A percentile compares a stretch with the other conserved stretches of the same genome.
Evolutionary conservation across 257 asterid species (phyloP).

Genomic region (Solanum stenotomum): DNA sequence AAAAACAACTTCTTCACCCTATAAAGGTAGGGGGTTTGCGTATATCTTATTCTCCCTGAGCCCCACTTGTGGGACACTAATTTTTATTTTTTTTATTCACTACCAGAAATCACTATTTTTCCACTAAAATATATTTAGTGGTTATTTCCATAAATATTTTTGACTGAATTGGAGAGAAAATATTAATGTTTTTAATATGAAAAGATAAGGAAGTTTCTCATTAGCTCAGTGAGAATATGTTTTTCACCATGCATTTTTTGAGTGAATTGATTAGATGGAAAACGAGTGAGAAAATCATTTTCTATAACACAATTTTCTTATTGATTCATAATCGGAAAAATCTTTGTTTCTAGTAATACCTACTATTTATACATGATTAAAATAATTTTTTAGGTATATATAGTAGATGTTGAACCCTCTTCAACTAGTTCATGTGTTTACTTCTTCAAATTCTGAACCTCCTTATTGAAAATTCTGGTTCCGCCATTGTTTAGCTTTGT

Average conservation of each 20-base stretch:
- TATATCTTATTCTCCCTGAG: background rate
- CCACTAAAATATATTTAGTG: too few relatives aligned
- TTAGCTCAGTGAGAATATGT: background rate
- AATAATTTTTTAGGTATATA: too few relatives aligned
- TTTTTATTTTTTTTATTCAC: too few relatives aligned
- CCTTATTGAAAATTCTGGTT: too few relatives aligned
- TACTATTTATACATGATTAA: too few relatives aligned
- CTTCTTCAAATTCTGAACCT: too few relatives aligned
- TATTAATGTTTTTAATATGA: background rate
- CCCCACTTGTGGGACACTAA: too few relatives aligned
- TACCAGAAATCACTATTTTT: background rate
- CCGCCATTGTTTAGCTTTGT: background rate
- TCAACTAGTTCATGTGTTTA: too few relatives aligned
- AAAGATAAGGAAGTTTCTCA: background rate
- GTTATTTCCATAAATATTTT: background rate
- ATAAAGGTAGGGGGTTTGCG: background rate
- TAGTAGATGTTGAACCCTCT: too few relatives aligned
- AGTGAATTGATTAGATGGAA: fast-evolving
- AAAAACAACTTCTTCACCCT: background rate
- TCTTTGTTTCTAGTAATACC: fast-evolving
- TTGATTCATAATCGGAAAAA: background rate
- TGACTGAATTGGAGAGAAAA: background rate
- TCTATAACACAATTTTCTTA: background rate
- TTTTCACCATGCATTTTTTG: background rate
- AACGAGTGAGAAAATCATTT: background rate